A percentile compares a stretch with the other conserved stretches of the same genome.
These are phyloP conservation scores for Candida wancherniae DNA, from an alignment of 805 yeast species.

Conservation along the genomic window DNA sequence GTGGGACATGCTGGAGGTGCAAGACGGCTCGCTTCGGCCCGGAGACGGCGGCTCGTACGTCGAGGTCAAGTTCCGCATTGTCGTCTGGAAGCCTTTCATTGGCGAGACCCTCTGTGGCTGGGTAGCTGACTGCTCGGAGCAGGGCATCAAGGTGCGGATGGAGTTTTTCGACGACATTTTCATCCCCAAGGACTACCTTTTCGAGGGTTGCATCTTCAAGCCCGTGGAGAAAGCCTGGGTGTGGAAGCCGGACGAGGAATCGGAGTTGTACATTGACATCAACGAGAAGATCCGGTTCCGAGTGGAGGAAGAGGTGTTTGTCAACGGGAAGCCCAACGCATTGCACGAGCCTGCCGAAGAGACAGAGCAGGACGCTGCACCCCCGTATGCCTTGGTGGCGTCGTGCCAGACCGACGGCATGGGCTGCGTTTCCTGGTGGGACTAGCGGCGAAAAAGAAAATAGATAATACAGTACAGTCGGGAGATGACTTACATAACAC, in stretches of 20 bases:
- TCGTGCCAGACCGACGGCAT: constrained; percentile 94
- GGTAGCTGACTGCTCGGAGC: constrained; percentile 82
- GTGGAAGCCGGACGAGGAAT: constrained; percentile 77
- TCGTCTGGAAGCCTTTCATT: constrained; percentile 88
- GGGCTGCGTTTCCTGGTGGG: constrained; percentile 99
- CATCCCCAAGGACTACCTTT: constrained; percentile 76
- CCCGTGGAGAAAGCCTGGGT: constrained; percentile 91
- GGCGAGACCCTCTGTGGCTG: constrained; percentile 93
- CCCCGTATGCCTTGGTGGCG: constrained; percentile 82
- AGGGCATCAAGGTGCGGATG: constrained; percentile 80
- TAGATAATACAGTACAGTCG: too few species aligned
- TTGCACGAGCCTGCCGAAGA: too few species aligned
- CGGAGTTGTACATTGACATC: constrained; percentile 76
- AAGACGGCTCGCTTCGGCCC: constrained; percentile 85
- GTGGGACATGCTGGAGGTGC: constrained; percentile 77
- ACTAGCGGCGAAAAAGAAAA: too few species aligned
- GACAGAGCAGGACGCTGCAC: too few species aligned
- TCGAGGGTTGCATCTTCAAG: constrained; percentile 66
- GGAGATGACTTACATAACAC: too few species aligned
- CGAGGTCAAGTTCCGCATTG: constrained; percentile 65
- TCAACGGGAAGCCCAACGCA: constrained; percentile 74
- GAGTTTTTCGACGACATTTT: constrained; percentile 91
- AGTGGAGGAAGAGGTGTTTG: constrained; percentile 83
- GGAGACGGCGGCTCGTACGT: constrained; percentile 92
- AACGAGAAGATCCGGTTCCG: constrained; percentile 90